Base-by-base conservation (phyloP, 2,329 filamentous ascomycete species). In the Arthrobotrys musiformis region DNA sequence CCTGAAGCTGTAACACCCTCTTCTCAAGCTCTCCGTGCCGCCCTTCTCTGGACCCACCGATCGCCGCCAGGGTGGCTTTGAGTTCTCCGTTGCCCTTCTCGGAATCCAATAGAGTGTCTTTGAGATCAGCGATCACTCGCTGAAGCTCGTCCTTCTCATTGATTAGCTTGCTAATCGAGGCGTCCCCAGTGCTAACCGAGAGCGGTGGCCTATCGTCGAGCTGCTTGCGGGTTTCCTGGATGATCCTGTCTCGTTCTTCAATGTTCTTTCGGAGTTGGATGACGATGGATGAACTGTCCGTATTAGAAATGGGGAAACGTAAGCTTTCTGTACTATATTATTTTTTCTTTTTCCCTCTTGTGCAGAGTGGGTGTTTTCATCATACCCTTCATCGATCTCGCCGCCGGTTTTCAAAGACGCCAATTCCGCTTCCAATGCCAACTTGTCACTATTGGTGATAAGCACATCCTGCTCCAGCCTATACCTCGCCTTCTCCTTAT, bases 401-500 rank as follows among this genome's bases (percentile, higher is more conserved):
- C 77, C 78, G 24, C 80, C 81, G 19, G 73, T 54, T 26, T 78
- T 79, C 15, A 82, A 78, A 46, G 80, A 78, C 17, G 78, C 77
- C 30, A 83, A 64, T 46, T 82, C 81, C 48, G 81, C 79, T 63
- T 82, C 79, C 37, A 82, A 78, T 28, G 80, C 79, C 48, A 82
- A 67, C 50, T 80, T 82, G 24, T 81, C 81, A 56, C 81, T 80
- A 42, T 80, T 80, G 8, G 79, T 79, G 42, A 80, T 74, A 17
- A 82, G 77, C 30, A 80, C 81, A 66, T 81, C 79, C 33, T 80
- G 76, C 52, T 81, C 80, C 22, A 82, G 73, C 68, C 81, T 80
- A 24, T 79, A 78, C 28, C 79, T 80, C 22, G 79, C 79, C 64
- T 79, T 79, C 42, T 78, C 80, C 33, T 80, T 79, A 78, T 81